These are phyloP conservation scores for Astrephomene gubernaculifera DNA, from an alignment of 139 green algal genomes.

Conservation along the genomic window DNA sequence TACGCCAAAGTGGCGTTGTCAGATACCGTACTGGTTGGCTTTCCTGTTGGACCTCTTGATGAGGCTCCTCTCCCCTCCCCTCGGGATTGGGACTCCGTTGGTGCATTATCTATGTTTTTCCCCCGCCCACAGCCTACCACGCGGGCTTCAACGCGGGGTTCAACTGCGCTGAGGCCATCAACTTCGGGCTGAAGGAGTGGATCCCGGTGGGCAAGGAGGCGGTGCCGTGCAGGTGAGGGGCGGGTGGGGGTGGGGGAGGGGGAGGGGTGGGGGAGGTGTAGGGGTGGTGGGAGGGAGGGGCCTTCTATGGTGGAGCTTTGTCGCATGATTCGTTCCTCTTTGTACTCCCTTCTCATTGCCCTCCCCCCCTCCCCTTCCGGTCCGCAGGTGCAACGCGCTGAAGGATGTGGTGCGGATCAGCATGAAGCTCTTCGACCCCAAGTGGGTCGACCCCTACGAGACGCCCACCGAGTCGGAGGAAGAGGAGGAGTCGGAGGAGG, in stretches of 20 bases:
- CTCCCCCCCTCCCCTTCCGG: neutral
- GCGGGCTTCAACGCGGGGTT: conserved; percentile 86
- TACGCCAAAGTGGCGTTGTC: too few relatives aligned
- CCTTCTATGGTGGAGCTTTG: too few relatives aligned
- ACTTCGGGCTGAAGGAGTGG: conserved; percentile 82
- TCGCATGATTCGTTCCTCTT: too few relatives aligned
- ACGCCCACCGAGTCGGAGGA: conserved; percentile 6
- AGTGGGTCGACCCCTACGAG: conserved; percentile 46
- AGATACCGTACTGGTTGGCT: too few relatives aligned
- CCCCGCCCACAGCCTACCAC: conserved; percentile 72
- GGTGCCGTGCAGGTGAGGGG: conserved; percentile 50
- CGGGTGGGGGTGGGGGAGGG: neutral
- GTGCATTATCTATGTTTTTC: too few relatives aligned
- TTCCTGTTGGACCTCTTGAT: too few relatives aligned
- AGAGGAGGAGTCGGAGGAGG: neutral
- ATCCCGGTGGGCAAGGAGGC: conserved; percentile 66
- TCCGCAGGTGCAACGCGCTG: conserved; percentile 52
- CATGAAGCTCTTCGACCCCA: conserved; percentile 74
- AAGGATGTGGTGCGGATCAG: conserved; percentile 70
- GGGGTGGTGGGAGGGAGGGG: neutral
- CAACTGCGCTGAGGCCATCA: conserved; percentile 90
- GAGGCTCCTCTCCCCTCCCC: too few relatives aligned
- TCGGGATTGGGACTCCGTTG: too few relatives aligned
- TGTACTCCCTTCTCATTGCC: too few relatives aligned
- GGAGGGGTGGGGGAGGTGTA: too few relatives aligned